phyloP scores from a whole-genome alignment of 257 asterid species.

The Ehretia macrophylla region DNA sequence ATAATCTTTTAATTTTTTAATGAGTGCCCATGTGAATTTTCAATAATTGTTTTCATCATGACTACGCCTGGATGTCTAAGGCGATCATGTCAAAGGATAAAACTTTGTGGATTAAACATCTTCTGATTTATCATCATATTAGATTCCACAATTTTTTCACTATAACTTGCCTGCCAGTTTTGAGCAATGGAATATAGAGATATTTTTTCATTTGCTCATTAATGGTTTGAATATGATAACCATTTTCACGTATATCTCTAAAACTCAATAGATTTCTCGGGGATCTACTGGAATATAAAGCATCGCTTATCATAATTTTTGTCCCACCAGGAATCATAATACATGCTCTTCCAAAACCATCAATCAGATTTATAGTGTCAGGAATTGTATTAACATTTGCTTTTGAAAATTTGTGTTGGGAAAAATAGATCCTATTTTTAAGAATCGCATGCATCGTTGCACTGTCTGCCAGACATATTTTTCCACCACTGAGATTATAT shows the following conservation, averaged over 20 bases:
- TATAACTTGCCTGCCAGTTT: background rate
- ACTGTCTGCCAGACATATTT: background rate
- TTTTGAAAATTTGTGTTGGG: background rate
- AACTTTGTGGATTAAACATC: background rate
- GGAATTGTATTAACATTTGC: background rate
- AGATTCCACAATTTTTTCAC: background rate
- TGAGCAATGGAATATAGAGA: background rate
- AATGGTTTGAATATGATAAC: background rate
- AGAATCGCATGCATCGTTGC: background rate
- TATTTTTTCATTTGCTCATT: background rate
- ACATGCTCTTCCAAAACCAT: background rate
- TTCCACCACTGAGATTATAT: no score
- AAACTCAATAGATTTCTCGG: background rate
- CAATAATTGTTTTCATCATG: background rate
- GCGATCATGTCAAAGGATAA: conserved; percentile 1
- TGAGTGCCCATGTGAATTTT: background rate
- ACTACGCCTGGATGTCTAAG: background rate
- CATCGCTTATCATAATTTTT: background rate
- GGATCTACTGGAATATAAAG: background rate
- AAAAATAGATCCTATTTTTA: no score
- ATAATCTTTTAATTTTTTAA: background rate
- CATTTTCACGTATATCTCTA: background rate
- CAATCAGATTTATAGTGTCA: background rate
- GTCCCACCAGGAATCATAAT: background rate
- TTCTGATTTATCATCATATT: background rate